Evolutionary conservation across 805 yeast species (phyloP).

Genomic region (Starmerella cellae): DNA sequence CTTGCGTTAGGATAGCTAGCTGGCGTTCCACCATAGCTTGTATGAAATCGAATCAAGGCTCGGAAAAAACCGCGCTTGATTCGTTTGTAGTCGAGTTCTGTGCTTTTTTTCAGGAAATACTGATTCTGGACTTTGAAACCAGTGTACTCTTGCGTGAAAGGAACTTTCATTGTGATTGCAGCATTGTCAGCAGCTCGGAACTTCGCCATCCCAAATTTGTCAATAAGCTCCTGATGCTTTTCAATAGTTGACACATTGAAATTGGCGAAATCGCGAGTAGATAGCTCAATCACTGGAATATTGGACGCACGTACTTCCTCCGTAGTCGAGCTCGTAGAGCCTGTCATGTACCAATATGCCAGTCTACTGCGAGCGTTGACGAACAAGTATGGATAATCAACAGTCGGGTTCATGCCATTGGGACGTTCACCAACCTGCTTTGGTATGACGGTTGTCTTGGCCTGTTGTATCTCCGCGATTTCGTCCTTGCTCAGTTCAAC

Average conservation of each 20-base stretch:
- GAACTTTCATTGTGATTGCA: not conserved
- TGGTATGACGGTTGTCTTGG: slow-evolving; percentile 3
- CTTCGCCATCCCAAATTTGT: slow-evolving; percentile 5
- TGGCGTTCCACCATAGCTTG: not conserved
- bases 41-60: slow-evolving; percentile 12
- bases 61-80: slow-evolving; percentile 11
- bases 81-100: not conserved
- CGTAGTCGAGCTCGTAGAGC: not conserved
- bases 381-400: slow-evolving; percentile 10
- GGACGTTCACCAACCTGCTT: not conserved
- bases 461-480: slow-evolving; percentile 4
- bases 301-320: not conserved
- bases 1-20: not conserved
- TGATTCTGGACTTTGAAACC: slow-evolving; percentile 7
- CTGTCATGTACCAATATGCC: not conserved
- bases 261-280: slow-evolving; percentile 1
- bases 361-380: not conserved
- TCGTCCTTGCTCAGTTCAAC: slow-evolving; percentile 6
- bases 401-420: not conserved
- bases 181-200: slow-evolving; percentile 1
- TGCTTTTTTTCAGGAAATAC: not conserved
- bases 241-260: slow-evolving; percentile 1
- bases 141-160: slow-evolving; percentile 6
- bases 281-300: slow-evolving; percentile 1
- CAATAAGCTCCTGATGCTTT: not conserved